These are phyloP conservation scores for Fomes fomentarius DNA, from an alignment of 1,284 basidiomycete species.

Conservation along the genomic window DNA sequence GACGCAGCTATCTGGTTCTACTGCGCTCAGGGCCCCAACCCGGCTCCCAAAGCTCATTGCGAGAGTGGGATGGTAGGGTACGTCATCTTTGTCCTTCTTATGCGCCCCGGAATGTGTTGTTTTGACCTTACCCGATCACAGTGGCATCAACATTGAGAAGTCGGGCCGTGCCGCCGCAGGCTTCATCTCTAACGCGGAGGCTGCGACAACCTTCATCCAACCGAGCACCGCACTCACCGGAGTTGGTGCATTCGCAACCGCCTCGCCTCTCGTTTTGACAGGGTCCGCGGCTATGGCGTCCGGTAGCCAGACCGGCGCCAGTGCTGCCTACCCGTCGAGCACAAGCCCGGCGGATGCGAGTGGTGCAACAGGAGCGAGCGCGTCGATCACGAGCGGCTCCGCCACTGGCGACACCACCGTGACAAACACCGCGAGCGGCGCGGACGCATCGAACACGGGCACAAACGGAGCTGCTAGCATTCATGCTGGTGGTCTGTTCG, in stretches of 20 bases:
- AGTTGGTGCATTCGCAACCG: no score
- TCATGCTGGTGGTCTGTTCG: no score
- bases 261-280: no score
- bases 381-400: conserved; percentile 37
- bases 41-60: conserved; percentile 47
- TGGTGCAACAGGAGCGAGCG: no score
- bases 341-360: no score
- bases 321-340: no score
- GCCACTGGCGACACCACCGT: conserved; percentile 19
- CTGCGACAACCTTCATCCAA: conserved; percentile 32
- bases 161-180: conserved; percentile 49
- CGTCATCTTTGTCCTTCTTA: conserved; percentile 1
- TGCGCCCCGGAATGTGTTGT: background rate
- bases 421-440: background rate
- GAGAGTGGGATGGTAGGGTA: conserved; percentile 44
- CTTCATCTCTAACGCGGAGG: conserved; percentile 42
- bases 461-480: no score
- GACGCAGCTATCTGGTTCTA: conserved; percentile 60
- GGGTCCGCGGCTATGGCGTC: no score
- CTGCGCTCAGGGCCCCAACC: conserved; percentile 50
- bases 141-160: conserved; percentile 57
- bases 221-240: conserved; percentile 15
- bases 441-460: no score
- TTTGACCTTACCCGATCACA: conserved; percentile 17
- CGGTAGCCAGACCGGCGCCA: no score